Evolutionary conservation across 805 yeast species (phyloP).

Genomic region (Spencermartinsiella europaea): DNA sequence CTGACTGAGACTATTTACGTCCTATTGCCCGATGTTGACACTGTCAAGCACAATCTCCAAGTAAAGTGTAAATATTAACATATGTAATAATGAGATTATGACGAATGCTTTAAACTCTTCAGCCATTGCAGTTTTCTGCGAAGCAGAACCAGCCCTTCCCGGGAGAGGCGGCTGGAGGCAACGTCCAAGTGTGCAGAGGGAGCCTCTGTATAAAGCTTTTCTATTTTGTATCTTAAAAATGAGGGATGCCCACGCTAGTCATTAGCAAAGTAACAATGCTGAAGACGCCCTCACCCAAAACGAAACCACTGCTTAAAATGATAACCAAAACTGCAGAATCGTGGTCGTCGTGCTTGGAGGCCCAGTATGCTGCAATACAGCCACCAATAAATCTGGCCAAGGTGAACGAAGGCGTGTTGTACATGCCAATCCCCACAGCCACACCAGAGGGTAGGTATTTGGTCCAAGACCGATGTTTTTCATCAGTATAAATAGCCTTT

Average conservation of each 20-base stretch:
- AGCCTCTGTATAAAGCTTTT: no score
- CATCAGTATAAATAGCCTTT: slow-evolving; percentile 29
- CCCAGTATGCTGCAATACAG: slow-evolving; percentile 51
- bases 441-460: slow-evolving; percentile 85
- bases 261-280: slow-evolving; percentile 77
- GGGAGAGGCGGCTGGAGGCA: no score
- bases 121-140: no score
- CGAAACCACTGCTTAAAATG: slow-evolving; percentile 86
- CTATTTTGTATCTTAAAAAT: slow-evolving; percentile 33
- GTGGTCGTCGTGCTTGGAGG: slow-evolving; percentile 24
- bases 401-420: slow-evolving; percentile 90
- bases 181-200: no score
- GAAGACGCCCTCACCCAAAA: slow-evolving; percentile 88
- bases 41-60: no score
- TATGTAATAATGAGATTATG: no score
- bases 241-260: slow-evolving; percentile 64
- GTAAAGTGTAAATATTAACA: no score
- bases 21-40: no score
- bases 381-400: slow-evolving; percentile 93
- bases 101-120: no score
- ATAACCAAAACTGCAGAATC: slow-evolving; percentile 67
- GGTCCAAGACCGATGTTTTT: slow-evolving; percentile 18
- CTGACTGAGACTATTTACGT: no score
- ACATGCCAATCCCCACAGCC: slow-evolving; percentile 95
- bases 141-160: no score